A percentile compares a stretch with the other conserved stretches of the same genome.
Conservation (phyloP, 441 rosid species). For the Gossypium trilobum region DNA sequence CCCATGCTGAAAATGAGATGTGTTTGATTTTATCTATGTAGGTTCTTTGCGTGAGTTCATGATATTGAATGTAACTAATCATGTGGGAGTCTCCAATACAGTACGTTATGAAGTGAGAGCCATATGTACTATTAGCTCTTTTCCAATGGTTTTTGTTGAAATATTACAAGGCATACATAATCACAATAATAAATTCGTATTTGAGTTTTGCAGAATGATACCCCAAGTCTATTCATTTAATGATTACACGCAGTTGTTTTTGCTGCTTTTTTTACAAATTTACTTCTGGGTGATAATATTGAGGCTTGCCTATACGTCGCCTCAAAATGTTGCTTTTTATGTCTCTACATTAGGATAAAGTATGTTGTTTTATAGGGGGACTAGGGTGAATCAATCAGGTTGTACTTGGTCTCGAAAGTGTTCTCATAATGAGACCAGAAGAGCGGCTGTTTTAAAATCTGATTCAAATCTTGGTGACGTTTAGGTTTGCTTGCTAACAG, state of each 20-base stretch:
- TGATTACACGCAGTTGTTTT: neutral
- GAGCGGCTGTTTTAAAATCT: neutral
- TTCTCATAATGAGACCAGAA: neutral
- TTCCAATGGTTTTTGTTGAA: too few relatives aligned
- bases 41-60: neutral
- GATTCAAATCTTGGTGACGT: slow-evolving; percentile 11
- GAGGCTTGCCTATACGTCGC: slow-evolving; percentile 60
- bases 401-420: neutral
- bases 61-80: neutral
- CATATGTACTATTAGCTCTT: neutral
- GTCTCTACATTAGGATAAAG: neutral
- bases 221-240: neutral
- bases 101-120: neutral
- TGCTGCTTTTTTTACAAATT: neutral
- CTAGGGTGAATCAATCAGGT: neutral
- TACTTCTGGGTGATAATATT: slow-evolving; percentile 7
- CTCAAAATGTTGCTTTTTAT: slow-evolving; percentile 30
- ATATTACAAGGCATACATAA: too few relatives aligned
- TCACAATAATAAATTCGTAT: too few relatives aligned
- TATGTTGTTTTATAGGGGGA: neutral
- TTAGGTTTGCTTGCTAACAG: slow-evolving; percentile 62
- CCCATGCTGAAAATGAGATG: neutral
- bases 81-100: neutral
- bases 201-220: neutral
- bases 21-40: neutral